These are phyloP conservation scores for Xerocomus nothofagi DNA, from an alignment of 1,284 basidiomycete species.

Conservation along the genomic window DNA sequence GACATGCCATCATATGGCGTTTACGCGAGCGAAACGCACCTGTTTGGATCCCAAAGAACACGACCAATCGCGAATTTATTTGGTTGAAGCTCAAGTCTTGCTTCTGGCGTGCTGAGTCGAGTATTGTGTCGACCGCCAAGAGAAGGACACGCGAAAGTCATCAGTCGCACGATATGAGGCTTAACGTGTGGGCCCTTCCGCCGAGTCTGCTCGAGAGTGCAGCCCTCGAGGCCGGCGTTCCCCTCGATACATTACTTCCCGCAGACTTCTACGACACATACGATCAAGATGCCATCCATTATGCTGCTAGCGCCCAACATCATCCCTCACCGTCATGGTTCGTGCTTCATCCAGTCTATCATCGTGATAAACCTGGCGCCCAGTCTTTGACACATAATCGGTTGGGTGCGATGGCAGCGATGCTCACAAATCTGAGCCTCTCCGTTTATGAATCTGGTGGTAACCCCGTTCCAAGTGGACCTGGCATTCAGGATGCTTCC, in stretches of 20 bases:
- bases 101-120: constrained; percentile 8
- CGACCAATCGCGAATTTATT: constrained; percentile 4
- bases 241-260: constrained; percentile 52
- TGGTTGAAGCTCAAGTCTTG: constrained; percentile 13
- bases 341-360: constrained; percentile 24
- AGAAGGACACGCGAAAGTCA: constrained; percentile 20
- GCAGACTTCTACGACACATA: constrained; percentile 32
- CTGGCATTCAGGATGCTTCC: neutral
- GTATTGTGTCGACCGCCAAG: constrained; percentile 1
- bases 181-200: constrained; percentile 60
- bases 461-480: neutral
- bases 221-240: constrained; percentile 62
- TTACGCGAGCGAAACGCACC: constrained; percentile 48
- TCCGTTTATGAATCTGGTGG: constrained; percentile 28
- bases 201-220: constrained; percentile 54
- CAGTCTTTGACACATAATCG: constrained; percentile 37
- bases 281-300: neutral
- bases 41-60: constrained; percentile 46
- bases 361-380: constrained; percentile 2
- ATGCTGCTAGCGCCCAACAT: neutral
- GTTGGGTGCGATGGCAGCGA: constrained; percentile 52
- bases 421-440: constrained; percentile 51
- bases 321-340: constrained; percentile 19
- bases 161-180: constrained; percentile 45
- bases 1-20: constrained; percentile 56